Evolutionary conservation across 768 basidiomycete species (phyloP).

Genomic region (Leccinum ochraceum): DNA sequence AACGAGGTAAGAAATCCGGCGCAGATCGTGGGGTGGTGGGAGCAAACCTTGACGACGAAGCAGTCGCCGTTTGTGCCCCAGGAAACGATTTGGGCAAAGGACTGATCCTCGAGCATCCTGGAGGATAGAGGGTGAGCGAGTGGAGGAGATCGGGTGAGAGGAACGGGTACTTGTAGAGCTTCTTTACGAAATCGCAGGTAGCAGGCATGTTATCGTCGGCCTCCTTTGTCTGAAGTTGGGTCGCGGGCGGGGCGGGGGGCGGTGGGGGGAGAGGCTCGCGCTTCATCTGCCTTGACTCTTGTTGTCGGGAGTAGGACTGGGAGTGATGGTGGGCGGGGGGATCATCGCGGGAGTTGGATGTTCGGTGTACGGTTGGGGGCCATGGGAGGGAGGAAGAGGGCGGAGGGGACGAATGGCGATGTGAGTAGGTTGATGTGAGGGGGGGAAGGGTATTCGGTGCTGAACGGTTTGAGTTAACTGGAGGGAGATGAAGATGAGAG

Average conservation of each 20-base stretch:
- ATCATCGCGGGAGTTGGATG: constrained; percentile 46
- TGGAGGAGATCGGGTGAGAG: background rate
- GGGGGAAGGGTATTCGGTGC: constrained; percentile 44
- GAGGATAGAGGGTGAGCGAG: constrained; percentile 10
- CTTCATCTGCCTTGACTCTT: constrained; percentile 31
- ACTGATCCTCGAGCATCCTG: constrained; percentile 87
- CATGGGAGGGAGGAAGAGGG: constrained; percentile 27
- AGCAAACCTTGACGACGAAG: constrained; percentile 80
- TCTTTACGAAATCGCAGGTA: constrained; percentile 94
- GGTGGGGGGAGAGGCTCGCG: constrained; percentile 30
- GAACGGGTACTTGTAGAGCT: constrained; percentile 77
- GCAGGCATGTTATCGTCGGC: constrained; percentile 77
- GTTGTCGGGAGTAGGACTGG: constrained; percentile 19
- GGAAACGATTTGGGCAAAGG: constrained; percentile 70
- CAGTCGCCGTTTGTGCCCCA: constrained; percentile 87
- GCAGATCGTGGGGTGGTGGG: constrained; percentile 1
- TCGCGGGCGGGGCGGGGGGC: constrained; percentile 26
- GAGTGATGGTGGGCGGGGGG: constrained; percentile 27
- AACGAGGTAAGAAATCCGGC: constrained; percentile 14
- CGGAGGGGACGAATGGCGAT: constrained; percentile 33
- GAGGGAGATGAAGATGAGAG: constrained; percentile 41
- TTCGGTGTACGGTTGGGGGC: constrained; percentile 34
- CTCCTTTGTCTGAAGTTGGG: constrained; percentile 34
- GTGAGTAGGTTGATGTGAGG: constrained; percentile 27
- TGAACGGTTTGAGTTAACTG: constrained; percentile 36